These are phyloP conservation scores for Hypoxylon lienhwacheense DNA, from an alignment of 495 filamentous ascomycete genomes.

Conservation along the genomic window DNA sequence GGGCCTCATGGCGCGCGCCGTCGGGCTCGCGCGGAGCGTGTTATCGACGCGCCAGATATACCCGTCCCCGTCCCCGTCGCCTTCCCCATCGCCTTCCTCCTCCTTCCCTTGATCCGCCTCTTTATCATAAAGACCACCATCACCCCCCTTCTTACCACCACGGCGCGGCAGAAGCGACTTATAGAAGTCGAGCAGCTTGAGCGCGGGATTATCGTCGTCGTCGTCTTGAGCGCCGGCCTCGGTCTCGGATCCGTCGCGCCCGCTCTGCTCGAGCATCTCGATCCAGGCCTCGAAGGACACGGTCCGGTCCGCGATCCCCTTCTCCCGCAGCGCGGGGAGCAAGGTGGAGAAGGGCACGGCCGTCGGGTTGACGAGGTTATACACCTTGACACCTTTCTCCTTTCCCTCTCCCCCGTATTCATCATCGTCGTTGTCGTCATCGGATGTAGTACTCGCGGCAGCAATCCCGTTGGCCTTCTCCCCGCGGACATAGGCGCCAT, in stretches of 20 bases:
- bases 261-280: slow-evolving; percentile 29
- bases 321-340: slow-evolving; percentile 26
- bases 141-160: too few relatives aligned
- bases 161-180: slow-evolving; percentile 18
- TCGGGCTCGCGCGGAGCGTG: slow-evolving; percentile 27
- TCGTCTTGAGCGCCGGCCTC: slow-evolving; percentile 8
- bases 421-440: background rate
- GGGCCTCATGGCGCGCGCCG: slow-evolving; percentile 26
- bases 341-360: slow-evolving; percentile 23
- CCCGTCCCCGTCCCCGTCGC: slow-evolving; percentile 13
- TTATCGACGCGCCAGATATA: slow-evolving; percentile 24
- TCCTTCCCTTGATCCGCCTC: background rate
- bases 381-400: slow-evolving; percentile 21
- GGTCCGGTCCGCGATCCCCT: slow-evolving; percentile 10
- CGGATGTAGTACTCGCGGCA: background rate
- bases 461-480: background rate
- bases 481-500: background rate
- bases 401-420: background rate
- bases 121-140: too few relatives aligned
- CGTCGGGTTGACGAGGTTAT: slow-evolving; percentile 34
- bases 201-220: slow-evolving; percentile 27
- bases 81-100: background rate
- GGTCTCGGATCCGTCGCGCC: slow-evolving; percentile 13
- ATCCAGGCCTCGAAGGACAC: slow-evolving; percentile 28
- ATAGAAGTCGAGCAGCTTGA: slow-evolving; percentile 36